phyloP scores from a whole-genome alignment of 768 basidiomycete genomes.

The Lentinus brumalis region DNA sequence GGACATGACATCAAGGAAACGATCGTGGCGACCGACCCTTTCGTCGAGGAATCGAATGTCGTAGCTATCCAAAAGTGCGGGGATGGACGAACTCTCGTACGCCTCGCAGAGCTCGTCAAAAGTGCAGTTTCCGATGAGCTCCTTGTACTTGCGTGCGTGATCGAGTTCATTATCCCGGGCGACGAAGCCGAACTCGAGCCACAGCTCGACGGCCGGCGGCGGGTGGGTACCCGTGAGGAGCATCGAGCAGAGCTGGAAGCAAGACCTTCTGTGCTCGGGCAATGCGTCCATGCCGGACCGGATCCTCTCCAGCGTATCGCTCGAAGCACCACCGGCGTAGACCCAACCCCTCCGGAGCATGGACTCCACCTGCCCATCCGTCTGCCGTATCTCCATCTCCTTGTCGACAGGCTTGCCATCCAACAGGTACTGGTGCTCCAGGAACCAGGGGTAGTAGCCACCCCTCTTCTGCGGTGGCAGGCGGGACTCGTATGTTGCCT shows the following conservation, averaged over 20 bases:
- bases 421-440: constrained; percentile 36
- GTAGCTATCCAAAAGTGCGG: neutral
- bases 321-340: neutral
- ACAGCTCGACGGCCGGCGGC: neutral
- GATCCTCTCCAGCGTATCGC: neutral
- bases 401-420: constrained; percentile 3
- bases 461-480: constrained; percentile 21
- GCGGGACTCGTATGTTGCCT: constrained; percentile 24
- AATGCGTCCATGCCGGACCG: too few relatives aligned
- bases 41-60: neutral
- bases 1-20: constrained; percentile 31
- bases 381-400: too few relatives aligned
- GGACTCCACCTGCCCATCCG: neutral
- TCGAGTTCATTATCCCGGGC: neutral
- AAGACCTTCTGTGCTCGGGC: too few relatives aligned
- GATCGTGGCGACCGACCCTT: constrained; percentile 5
- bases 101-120: constrained; percentile 39
- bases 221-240: neutral
- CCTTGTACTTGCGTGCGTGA: constrained; percentile 21
- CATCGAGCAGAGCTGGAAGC: neutral
- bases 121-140: constrained; percentile 31
- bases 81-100: constrained; percentile 26
- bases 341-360: neutral
- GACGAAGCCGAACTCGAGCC: constrained; percentile 22
- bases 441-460: constrained; percentile 39